These are phyloP conservation scores for Fusarium coicis DNA, from an alignment of 2,329 filamentous ascomycete genomes.

Conservation along the genomic window DNA sequence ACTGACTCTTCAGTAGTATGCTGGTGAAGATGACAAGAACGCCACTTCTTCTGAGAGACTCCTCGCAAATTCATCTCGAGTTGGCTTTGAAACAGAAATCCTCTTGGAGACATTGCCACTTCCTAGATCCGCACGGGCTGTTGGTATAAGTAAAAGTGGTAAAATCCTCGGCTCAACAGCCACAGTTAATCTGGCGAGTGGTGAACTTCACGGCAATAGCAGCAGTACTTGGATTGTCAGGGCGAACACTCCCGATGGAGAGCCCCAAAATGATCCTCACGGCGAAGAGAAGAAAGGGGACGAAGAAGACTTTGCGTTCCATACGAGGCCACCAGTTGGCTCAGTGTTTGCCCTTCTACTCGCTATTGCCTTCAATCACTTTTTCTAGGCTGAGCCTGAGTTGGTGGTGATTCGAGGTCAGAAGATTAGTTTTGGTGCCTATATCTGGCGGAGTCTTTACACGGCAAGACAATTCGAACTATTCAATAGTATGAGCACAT, in stretches of 20 bases:
- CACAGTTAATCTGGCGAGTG: slow-evolving; percentile 31
- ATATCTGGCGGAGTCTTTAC: slow-evolving; percentile 23
- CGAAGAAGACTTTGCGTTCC: slow-evolving; percentile 24
- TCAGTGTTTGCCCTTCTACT: slow-evolving; percentile 23
- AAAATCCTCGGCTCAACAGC: slow-evolving; percentile 36
- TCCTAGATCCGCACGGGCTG: slow-evolving; percentile 29
- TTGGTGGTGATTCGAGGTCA: not conserved
- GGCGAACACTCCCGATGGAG: slow-evolving; percentile 3
- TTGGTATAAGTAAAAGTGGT: slow-evolving; percentile 28
- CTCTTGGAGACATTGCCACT: not conserved
- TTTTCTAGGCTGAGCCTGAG: slow-evolving; percentile 6
- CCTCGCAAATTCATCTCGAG: slow-evolving; percentile 35
- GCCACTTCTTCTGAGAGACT: slow-evolving; percentile 15
- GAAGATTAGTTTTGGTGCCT: slow-evolving; percentile 24
- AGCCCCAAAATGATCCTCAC: not conserved
- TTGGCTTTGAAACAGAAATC: slow-evolving; percentile 38
- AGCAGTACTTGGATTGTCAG: slow-evolving; percentile 31
- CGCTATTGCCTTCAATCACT: slow-evolving; percentile 12
- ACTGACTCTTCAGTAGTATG: slow-evolving; percentile 27
- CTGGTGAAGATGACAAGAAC: slow-evolving; percentile 30
- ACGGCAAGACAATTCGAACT: not conserved
- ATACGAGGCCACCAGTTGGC: not conserved
- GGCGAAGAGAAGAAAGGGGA: not conserved
- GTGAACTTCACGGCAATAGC: slow-evolving; percentile 34
- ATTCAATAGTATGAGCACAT: slow-evolving; percentile 10